Evolutionary conservation across 345 rosid genomes (phyloP), one percentile per base, ranked within the genome.

Genomic region (Salix udensis): DNA sequence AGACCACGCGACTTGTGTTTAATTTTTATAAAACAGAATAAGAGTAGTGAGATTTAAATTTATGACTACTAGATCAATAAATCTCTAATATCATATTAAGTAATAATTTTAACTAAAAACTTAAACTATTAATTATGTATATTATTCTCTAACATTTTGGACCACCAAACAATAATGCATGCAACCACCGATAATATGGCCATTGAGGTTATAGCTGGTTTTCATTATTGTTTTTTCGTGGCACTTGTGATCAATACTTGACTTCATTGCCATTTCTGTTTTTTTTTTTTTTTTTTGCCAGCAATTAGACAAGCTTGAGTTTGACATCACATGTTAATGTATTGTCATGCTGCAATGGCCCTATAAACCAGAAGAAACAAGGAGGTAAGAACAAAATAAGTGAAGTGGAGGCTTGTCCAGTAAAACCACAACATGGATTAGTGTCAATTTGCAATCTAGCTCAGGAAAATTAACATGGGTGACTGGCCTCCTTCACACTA

Each of bases 101-200:
- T 28, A 28, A 30, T 0, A 2, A 30, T 2, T 30, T 30, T 30
- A 30, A 30, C 31, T 30, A 30, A 2, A 2, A 30, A 30, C 3
- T 30, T 30, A 30, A 30, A 30, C 3, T 30, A 30, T 30, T 30
- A 30, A 2, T 30, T 2, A 28, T 0, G 2, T 28, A 30, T 30
- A 30, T 30, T 30, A 30, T 30, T 30, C 4, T 30, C 34, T 31
- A 31, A 42, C 39, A 30, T 73, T 55, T 6, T 53, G 73, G 73
- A 67, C 50, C 81, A 34, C 67, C 52, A 12, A 4, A 7, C 26
- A 76, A 76, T 76, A 71, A 85, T 71, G 70, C 34, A 85, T 71
- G 70, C 34, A 37, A 42, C 64, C 34, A 21, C 19, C 16, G 19
- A 58, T 26, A 2, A 28, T 44, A 42, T 42, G 21, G 28, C 21